Evolutionary conservation across 257 asterid species (phyloP), one percentile per base, ranked within the genome.

Genomic region (Scutellaria baicalensis): DNA sequence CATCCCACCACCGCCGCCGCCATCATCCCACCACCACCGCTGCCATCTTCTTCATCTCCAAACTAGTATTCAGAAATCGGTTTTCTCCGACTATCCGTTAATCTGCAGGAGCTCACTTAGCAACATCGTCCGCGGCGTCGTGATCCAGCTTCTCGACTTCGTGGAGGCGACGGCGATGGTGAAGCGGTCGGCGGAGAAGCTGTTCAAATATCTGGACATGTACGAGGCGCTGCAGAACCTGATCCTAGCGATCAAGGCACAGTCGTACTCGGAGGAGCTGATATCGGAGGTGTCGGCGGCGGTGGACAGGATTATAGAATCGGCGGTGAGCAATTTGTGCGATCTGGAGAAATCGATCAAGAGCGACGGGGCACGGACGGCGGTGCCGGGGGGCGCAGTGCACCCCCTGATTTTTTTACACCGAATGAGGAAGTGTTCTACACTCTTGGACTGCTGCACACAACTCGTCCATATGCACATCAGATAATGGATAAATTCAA

Each of bases 351-450:
- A 77, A 17, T 88, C 95, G 2, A 88, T 93, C 76, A 79, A 77
- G 63, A 67, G 83, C 33, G 98, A 93, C 45, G 69, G 47, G 0
- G 84, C 95, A 0, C 80, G 85, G 23, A 76, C 78, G 0, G 83
- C 93, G 0, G 95, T 90, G 5, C 97, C 96, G 0, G 98, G 98
- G 1, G 98, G 97, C 23, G 98, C 97, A 1, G 92, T 93, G 50
- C 98, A 93, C 73, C 98, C 98, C 0, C 81, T 93, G 6, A 88
- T n/a, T n/a, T n/a, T n/a, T n/a, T n/a, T n/a, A n/a, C n/a, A 18
- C 82, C 82, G 3, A 75, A 81, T 8, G 91, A 83, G 42, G 88
- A 83, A 1, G 69, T 70, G 10, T 79, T 84, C 74, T 82, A 82
- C 68, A 13, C 38, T 1, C 70, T 84, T n/a, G 77, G 49, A 6